Evolutionary conservation across 495 filamentous ascomycete genomes (phyloP).

Genomic region (Podospora sp.): DNA sequence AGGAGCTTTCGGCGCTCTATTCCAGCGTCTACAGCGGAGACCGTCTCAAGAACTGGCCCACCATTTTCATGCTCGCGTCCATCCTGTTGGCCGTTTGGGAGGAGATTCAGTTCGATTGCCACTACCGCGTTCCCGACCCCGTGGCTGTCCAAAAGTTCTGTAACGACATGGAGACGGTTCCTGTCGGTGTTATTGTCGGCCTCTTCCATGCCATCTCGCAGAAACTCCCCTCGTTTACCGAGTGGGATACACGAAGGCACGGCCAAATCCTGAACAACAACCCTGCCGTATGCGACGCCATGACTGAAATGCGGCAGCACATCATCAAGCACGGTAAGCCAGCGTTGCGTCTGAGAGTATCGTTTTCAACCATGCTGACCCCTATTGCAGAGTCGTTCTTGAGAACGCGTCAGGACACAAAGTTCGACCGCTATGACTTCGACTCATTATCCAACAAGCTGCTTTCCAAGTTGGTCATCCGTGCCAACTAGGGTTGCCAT

Average conservation of each 20-base stretch:
- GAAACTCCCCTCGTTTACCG: slow-evolving; percentile 83
- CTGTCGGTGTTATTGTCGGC: slow-evolving; percentile 90
- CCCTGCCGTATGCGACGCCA: slow-evolving; percentile 83
- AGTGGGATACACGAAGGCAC: slow-evolving; percentile 89
- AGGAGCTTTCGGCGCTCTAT: slow-evolving; percentile 86
- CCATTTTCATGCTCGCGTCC: slow-evolving; percentile 91
- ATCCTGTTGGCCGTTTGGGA: slow-evolving; percentile 93
- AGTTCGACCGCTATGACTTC: slow-evolving; percentile 87
- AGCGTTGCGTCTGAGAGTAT: background rate
- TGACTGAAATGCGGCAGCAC: slow-evolving; percentile 90
- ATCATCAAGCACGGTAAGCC: slow-evolving; percentile 84
- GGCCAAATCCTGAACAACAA: slow-evolving; percentile 86
- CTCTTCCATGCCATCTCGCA: slow-evolving; percentile 95
- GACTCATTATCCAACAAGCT: slow-evolving; percentile 95
- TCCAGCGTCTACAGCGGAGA: slow-evolving; percentile 93
- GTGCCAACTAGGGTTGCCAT: slow-evolving; percentile 66
- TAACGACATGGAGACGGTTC: slow-evolving; percentile 89
- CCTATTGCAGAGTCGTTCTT: slow-evolving; percentile 54
- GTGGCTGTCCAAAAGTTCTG: slow-evolving; percentile 88
- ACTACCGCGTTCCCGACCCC: slow-evolving; percentile 84
- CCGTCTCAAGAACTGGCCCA: slow-evolving; percentile 95
- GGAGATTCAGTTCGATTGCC: slow-evolving; percentile 95
- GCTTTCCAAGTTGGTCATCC: slow-evolving; percentile 89
- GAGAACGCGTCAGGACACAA: slow-evolving; percentile 58
- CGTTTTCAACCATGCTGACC: slow-evolving; percentile 22